These are phyloP conservation scores for Venturia carpophila DNA, from an alignment of 2,329 filamentous ascomycete species.

Conservation along the genomic window DNA sequence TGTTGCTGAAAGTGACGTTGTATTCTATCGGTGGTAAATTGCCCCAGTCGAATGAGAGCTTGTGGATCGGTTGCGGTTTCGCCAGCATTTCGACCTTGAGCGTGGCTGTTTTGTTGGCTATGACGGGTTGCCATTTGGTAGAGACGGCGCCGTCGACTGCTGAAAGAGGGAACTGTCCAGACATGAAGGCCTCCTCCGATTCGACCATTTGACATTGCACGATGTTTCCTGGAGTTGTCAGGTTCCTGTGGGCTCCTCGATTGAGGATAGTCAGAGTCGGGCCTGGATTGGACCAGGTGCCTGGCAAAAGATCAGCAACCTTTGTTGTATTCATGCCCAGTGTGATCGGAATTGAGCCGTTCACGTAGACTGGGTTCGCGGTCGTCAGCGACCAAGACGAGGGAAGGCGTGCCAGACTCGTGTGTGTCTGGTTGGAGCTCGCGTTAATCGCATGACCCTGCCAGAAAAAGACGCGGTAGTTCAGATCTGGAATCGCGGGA, in stretches of 20 bases:
- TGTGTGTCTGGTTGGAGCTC: conserved; percentile 56
- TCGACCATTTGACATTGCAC: conserved; percentile 54
- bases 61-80: conserved; percentile 35
- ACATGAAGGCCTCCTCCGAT: conserved; percentile 42
- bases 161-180: conserved; percentile 61
- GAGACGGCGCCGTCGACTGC: conserved; percentile 59
- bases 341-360: conserved; percentile 50
- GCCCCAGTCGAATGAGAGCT: conserved; percentile 54
- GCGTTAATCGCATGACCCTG: conserved; percentile 57
- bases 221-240: conserved; percentile 52
- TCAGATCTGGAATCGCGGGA: conserved; percentile 54
- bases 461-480: conserved; percentile 58
- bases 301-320: conserved; percentile 34
- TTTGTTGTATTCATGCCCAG: not conserved
- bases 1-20: conserved; percentile 49
- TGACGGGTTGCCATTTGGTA: conserved; percentile 58
- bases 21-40: conserved; percentile 47
- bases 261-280: conserved; percentile 49
- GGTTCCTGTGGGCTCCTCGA: conserved; percentile 46
- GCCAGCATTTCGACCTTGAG: conserved; percentile 48
- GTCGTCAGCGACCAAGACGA: conserved; percentile 37
- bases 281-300: conserved; percentile 34
- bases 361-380: conserved; percentile 48
- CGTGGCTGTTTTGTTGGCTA: conserved; percentile 43
- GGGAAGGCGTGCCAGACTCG: conserved; percentile 48